Evolutionary conservation across 305 asterid species (phyloP), one percentile per base, ranked within the genome.

Genomic region (Fraxinus angustifolia): DNA sequence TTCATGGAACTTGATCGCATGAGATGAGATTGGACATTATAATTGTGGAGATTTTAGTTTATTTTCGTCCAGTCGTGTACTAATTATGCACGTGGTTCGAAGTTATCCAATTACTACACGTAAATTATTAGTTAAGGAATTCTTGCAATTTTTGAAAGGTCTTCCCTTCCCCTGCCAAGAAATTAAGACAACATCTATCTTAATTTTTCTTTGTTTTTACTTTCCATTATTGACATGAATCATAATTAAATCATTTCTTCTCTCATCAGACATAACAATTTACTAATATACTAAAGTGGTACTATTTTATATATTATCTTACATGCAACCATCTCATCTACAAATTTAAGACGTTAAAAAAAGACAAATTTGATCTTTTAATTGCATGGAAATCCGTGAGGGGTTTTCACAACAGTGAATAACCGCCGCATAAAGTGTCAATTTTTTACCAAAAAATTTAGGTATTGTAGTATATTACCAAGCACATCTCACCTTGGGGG

Each of bases 1-100:
- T 91, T 90, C 87, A 81, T 94, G 87, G 89, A 84, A 76, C 35
- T 28, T 12, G 73, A 28, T 62, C 2, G 38, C 3, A 35, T 11
- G n/a, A 23, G 30, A 7, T 21, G n/a, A 23, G 30, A 7, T 21
- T 8, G 21, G 72, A 65, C 33, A n/a, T 3, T 26, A 8, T 65
- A 58, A 58, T 19, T 58, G 70, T 58, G 28, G 12, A 58, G 3
- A 6, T 21, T 58, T 17, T 6, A 58, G 33, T 1, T 8, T 8
- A 2, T 62, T 62, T 62, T 62, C 5, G 33, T 53, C 62, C 2
- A n/a, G 8, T 62, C 3, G 12, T 21, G 71, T 62, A 62, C 33
- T 31, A 26, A 2, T 5, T 28, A 28, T 28, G 8, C 6, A 1
- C 17, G 23, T 36, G 21, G 62, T 53, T n/a, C 3, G 62, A 53